Conservation (phyloP, 352 stramenopile genomes). For the Elongisporangium prolatum region DNA sequence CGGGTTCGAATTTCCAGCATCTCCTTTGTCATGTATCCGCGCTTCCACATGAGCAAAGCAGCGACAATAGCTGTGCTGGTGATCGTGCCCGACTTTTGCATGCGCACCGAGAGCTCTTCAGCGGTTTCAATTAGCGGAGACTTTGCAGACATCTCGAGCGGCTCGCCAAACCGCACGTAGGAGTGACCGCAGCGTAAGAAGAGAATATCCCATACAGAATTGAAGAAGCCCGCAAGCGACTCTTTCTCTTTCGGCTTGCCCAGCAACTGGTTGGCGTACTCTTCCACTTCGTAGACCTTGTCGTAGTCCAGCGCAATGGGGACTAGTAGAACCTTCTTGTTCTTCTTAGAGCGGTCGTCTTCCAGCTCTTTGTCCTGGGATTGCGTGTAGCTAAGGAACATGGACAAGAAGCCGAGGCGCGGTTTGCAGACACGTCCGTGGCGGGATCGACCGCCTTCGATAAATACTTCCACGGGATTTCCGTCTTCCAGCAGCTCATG, state of each 20-base stretch:
- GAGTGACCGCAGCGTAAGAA: conserved; percentile 73
- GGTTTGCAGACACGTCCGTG: conserved; percentile 75
- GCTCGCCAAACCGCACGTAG: conserved; percentile 82
- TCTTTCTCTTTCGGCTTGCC: conserved; percentile 85
- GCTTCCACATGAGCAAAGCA: conserved; percentile 76
- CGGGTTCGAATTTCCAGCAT: conserved; percentile 47
- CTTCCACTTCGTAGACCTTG: conserved; percentile 83
- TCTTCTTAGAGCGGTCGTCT: conserved; percentile 26
- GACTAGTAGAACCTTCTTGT: conserved; percentile 51
- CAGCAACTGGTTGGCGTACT: conserved; percentile 84
- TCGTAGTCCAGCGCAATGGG: conserved; percentile 89
- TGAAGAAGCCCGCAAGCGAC: conserved; percentile 63
- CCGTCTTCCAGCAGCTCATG: conserved; percentile 76
- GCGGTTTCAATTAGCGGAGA: conserved; percentile 46
- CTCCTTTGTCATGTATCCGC: conserved; percentile 44
- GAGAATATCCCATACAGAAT: conserved; percentile 68
- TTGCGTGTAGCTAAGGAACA: conserved; percentile 65
- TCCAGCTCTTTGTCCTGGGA: conserved; percentile 16
- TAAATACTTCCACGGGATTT: conserved; percentile 86
- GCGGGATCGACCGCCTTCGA: conserved; percentile 82
- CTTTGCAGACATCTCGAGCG: conserved; percentile 47
- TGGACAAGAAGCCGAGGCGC: conserved; percentile 63
- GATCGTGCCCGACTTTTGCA: conserved; percentile 73
- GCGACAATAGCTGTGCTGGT: conserved; percentile 73
- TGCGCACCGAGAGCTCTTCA: conserved; percentile 48